These are phyloP conservation scores for Amanita phalloides DNA, from an alignment of 768 basidiomycete species.

Conservation along the genomic window DNA sequence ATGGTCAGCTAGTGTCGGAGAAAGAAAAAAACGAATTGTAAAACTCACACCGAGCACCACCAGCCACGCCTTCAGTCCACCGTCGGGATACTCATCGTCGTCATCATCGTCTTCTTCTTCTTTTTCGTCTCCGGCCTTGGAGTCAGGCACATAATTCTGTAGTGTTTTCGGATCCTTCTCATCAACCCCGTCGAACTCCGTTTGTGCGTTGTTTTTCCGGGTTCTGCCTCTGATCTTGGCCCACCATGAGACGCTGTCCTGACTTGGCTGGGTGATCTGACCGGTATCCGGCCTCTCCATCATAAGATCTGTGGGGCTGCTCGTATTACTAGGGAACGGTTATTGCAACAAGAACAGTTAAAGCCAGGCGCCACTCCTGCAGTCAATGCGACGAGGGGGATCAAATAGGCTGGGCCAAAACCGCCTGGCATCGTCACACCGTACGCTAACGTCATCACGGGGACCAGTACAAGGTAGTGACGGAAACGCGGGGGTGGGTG, in stretches of 20 bases:
- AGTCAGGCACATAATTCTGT: no score
- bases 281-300: neutral
- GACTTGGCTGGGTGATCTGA: no score
- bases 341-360: neutral
- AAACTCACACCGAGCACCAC: conserved; percentile 30
- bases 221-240: neutral
- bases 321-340: no score
- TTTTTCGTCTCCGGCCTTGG: no score
- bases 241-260: neutral
- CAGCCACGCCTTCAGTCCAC: conserved; percentile 34
- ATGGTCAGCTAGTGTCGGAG: neutral
- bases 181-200: no score
- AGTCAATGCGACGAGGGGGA: neutral
- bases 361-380: neutral
- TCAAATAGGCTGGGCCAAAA: neutral
- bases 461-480: no score
- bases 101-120: neutral
- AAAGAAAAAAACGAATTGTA: neutral
- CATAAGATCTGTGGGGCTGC: neutral
- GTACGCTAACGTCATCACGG: no score
- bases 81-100: conserved; percentile 24
- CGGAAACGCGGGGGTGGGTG: no score
- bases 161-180: neutral
- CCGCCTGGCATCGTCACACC: no score
- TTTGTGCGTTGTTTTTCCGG: neutral